Base-by-base conservation (phyloP, 139 green algal genomes). In the Chlorella sp. region DNA sequence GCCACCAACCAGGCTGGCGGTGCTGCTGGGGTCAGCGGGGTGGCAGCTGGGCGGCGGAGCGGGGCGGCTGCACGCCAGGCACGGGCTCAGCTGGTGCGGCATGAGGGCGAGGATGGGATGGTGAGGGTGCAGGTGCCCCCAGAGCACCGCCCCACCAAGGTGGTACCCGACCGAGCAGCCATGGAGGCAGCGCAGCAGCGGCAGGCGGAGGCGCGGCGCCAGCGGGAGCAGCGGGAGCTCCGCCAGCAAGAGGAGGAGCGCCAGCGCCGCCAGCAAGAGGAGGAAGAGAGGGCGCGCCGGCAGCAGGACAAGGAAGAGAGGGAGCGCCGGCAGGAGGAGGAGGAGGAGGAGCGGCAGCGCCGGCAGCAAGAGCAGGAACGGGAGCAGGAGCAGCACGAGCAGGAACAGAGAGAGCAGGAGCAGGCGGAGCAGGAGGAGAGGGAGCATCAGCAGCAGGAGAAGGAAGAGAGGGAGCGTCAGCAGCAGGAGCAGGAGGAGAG, bases 171-270 rank as follows among this genome's bases (percentile, higher is more conserved):
- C 66, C 37, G 30, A 2, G 39, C 73, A 28, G 66, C 30, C 21
- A 75, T 76, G 66, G 84, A 75, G 19, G 84, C 84, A 22, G 84
- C 84, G 28, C 66, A 64, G 84, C 84, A 68, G 68, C 84, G 84
- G 64, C 39, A 61, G 32, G 84, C 30, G 3, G 37, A 88, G 42
- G 83, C 83, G 26, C 22, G 30, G 0, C 78, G 40, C 19, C 24
- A 36, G 78, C 78, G 78, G 78, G 22, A 84, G 78, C 34, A 84
- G 78, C 77, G 36, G 22, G 68, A 76, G 68, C 68, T 30, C 76
- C 76, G 48, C 18, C 76, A 61, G 77, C 37, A 83, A n/a, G 76
- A 15, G 22, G 14, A 83, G 77, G 37, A 83, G 77, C 24, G 28
- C 26, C 40, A 60, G 77, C 77, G 26, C 19, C 19, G 22, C 16